Base-by-base conservation (phyloP, 495 filamentous ascomycete genomes). In the Aspergillus nidulans region DNA sequence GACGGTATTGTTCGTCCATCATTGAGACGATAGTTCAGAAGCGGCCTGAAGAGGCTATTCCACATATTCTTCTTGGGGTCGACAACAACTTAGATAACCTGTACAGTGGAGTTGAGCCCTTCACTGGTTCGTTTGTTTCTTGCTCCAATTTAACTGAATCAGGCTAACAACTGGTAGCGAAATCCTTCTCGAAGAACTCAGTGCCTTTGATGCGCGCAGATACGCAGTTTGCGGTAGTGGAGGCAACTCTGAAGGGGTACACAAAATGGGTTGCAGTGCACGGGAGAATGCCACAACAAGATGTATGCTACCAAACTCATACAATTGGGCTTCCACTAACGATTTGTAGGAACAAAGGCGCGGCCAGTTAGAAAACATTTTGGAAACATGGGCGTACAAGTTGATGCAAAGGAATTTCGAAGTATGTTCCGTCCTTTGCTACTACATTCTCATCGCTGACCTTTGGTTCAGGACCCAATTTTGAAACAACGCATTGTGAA, bases 191-290 rank as follows among this genome's bases (percentile, higher is more conserved):
- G n/a, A 95, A 91, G 64, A 86, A 80, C 34, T 91, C 90, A 0
- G 77, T 86, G 47, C 79, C 86, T 28, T 78, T 90, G 3, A 80
- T 98, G 63, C 82, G 81, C 10, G 84, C 92, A 3, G 94, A 98
- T 68, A 88, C 90, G 8, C 91, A 96, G 58, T 90, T 90, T 53
- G 88, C 88, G 4, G 88, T 97, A 4, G 85, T 97, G 1, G 90
- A 96, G 69, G 87, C 91, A n/a, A 88, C 89, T 6, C 69, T 97
- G 39, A 96, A 91, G 65, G 94, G 94, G 6, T 96, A 88, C 60
- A 81, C 85, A 50, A 90, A 86, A 68, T 97, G 91, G 91, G 73
- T 87, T 40, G 68, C 77, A 10, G 61, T 69, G 10, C 73, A 80
- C 47, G 77, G 74, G 12, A 77, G 67, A 59, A 75, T 78, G 58